Conservation (phyloP, 345 rosid species). For the Gossypium raimondii region DNA sequence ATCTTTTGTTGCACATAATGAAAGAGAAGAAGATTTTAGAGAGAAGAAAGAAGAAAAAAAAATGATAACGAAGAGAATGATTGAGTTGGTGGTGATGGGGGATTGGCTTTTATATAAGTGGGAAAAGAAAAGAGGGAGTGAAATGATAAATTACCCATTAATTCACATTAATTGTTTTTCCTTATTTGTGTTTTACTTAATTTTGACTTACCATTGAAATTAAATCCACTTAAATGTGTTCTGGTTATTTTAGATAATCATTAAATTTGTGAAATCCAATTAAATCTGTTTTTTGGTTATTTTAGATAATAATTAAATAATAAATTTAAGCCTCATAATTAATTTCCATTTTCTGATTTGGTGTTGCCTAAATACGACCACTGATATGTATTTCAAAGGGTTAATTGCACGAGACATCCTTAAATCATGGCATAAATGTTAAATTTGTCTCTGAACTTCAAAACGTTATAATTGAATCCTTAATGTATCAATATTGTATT, state of each 20-base stretch:
- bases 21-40: too few species aligned
- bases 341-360: background rate
- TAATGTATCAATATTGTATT: too few species aligned
- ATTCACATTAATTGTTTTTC: background rate
- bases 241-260: background rate
- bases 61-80: background rate
- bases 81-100: background rate
- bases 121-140: background rate
- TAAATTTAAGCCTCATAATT: background rate
- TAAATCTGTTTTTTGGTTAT: background rate
- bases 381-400: background rate
- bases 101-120: background rate
- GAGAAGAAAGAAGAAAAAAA: background rate
- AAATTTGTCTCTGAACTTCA: too few species aligned
- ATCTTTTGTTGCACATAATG: background rate
- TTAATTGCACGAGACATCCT: background rate
- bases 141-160: background rate
- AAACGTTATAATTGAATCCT: too few species aligned
- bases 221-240: background rate
- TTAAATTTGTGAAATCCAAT: background rate
- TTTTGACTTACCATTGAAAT: background rate
- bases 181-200: background rate
- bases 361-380: background rate
- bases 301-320: background rate
- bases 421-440: too few species aligned